Conservation (phyloP, 1,139 yeast genomes). For the Saccharomyces pastorianus region DNA sequence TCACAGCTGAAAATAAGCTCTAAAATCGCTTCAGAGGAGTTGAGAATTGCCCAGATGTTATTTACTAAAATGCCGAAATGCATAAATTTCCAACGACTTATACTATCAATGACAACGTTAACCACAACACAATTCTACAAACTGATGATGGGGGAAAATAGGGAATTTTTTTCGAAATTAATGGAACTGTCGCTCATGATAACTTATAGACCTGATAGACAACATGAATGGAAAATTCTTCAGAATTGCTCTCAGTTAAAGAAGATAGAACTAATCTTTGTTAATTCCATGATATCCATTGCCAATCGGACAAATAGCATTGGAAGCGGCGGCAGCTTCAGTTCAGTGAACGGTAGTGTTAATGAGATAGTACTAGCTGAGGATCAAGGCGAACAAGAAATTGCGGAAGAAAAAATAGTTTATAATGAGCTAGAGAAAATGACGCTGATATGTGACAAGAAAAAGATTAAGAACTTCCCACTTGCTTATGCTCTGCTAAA, state of each 20-base stretch:
- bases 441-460: slow-evolving; percentile 18
- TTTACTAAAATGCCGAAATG: slow-evolving; percentile 9
- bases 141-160: slow-evolving; percentile 7
- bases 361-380: not conserved
- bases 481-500: slow-evolving; percentile 4
- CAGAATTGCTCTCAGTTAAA: slow-evolving; percentile 12
- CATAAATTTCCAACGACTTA: slow-evolving; percentile 9
- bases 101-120: slow-evolving; percentile 16
- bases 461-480: slow-evolving; percentile 19
- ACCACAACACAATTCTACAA: slow-evolving; percentile 15
- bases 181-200: slow-evolving; percentile 17
- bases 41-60: slow-evolving; percentile 13
- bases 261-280: slow-evolving; percentile 18
- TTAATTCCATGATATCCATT: slow-evolving; percentile 16
- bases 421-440: not conserved
- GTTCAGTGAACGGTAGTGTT: not conserved
- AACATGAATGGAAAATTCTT: slow-evolving; percentile 15
- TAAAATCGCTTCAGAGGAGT: slow-evolving; percentile 20
- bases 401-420: not conserved
- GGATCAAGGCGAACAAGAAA: not conserved
- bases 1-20: slow-evolving; percentile 14
- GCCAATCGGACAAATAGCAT: not conserved
- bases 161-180: slow-evolving; percentile 7
- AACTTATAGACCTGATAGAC: slow-evolving; percentile 18
- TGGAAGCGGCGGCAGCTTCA: not conserved